Evolutionary conservation across 257 asterid genomes (phyloP), one percentile per base, ranked within the genome.

Genomic region (Gynochthodes officinalis): DNA sequence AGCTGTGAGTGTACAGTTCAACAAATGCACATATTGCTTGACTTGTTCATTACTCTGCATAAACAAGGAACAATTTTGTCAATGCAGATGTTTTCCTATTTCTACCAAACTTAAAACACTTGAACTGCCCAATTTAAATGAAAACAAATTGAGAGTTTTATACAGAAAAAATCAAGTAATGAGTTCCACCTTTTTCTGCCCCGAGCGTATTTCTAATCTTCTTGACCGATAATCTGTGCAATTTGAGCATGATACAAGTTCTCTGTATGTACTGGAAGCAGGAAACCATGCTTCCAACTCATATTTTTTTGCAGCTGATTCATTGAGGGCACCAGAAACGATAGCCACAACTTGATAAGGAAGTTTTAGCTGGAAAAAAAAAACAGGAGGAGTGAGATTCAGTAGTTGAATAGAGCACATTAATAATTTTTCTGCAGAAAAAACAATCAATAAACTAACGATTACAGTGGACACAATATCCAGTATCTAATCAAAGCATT

Each of bases 221-320:
- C n/a, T n/a, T n/a, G n/a, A n/a, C n/a, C n/a, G n/a, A n/a, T n/a
- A n/a, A n/a, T n/a, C n/a, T n/a, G n/a, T 88, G 80, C 96, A 93
- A 80, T 93, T 93, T 23, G 98, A 93, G 89, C 97, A 93, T 72
- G 97, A 93, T 28, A 93, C 98, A 40, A 90, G 96, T 77, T 89
- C 97, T 79, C 97, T 84, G 50, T 80, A 89, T 4, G 94, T 71
- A 60, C 83, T 79, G 37, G 98, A 93, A 43, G 98, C 90, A 48
- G 98, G 98, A 64, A 87, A 93, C 98, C 97, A 93, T 39, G 88
- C 98, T 82, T 93, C 98, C 81, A 90, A 79, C 77, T 93, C 98
- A 35, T 86, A 90, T 85, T 93, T 93, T 82, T 90, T 93, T 16
- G 98, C 98, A 71, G 98, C 98, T 64, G 98, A 93, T 76, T 93